Percentiles rank a stretch among this genome's conserved stretches.
Conservation (phyloP, 2,329 filamentous ascomycete genomes). For the Fusarium robinianum region DNA sequence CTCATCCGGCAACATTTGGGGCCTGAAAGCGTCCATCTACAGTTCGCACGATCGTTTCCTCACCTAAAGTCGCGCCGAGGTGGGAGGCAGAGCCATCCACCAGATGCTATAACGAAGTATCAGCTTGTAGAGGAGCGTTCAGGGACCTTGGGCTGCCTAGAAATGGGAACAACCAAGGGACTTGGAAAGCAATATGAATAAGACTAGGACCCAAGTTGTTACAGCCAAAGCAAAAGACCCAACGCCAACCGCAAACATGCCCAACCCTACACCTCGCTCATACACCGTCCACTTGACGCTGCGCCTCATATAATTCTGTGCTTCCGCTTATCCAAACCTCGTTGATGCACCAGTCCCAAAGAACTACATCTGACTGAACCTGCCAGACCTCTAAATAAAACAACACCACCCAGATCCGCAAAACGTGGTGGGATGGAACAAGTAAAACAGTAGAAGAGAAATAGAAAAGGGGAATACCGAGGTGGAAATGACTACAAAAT, state of each 20-base stretch:
- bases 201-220: slow-evolving; percentile 15
- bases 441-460: too few species aligned
- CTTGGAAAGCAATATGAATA: too few species aligned
- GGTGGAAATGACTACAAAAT: slow-evolving; percentile 8
- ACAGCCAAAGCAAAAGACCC: slow-evolving; percentile 6
- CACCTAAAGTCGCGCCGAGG: slow-evolving; percentile 1
- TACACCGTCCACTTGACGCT: slow-evolving; percentile 8
- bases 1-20: slow-evolving; percentile 63
- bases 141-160: too few species aligned
- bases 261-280: slow-evolving; percentile 4
- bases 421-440: too few species aligned
- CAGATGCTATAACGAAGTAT: too few species aligned
- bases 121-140: too few species aligned
- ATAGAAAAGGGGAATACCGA: background rate
- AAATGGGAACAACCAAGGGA: too few species aligned
- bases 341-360: slow-evolving; percentile 2
- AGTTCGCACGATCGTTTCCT: slow-evolving; percentile 50
- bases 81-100: too few species aligned
- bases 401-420: background rate
- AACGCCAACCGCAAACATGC: slow-evolving; percentile 15
- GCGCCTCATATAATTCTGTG: background rate
- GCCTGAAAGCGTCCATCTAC: slow-evolving; percentile 63
- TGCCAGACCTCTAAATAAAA: background rate
- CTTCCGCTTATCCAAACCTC: background rate
- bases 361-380: slow-evolving; percentile 2